Base-by-base conservation (phyloP, 106 monocot genomes). In the Chionographis japonica region DNA sequence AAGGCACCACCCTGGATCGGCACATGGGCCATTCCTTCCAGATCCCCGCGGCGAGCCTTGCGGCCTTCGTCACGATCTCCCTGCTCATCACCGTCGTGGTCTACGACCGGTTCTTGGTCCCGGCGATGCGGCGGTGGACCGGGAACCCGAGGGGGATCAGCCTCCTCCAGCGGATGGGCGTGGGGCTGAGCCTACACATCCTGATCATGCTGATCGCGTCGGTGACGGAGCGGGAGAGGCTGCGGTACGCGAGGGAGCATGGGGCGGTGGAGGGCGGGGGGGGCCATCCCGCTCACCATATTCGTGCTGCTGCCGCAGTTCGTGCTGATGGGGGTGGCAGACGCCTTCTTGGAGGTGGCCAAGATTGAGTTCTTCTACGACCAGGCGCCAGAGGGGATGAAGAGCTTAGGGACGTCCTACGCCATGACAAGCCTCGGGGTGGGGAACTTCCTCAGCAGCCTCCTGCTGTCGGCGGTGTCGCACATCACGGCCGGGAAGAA, bases 331-430 rank as follows among this genome's bases (percentile, higher is more conserved):
- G 87, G 83, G 8, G 16, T 83, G 3, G 69, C 87, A 2, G 87
- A 87, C 71, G 72, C 87, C 2, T 87, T 87, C 57, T 20, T 80
- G 15, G 83, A 62, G n/a, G 83, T 77, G 0, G 72, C 75, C 6
- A 67, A 69, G 70, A 79, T 79, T 5, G 82, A 87, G 51, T 86
- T 86, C 55, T 86, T 86, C 71, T 86, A 86, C 46, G 78, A 86
- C 71, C 85, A 86, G 59, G 78, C 85, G 12, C 85, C 85, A 0
- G 78, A 81, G 16, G 68, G 81, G 40, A 86, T 86, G 85, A 86
- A 86, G 71, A 81, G 85, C 42, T 62, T 86, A 11, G 85, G 85
- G 13, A 78, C 81, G 18, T 78, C 85, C 12, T 78, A 68, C 50
- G 60, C 78, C 4, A 46, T 81, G 74, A 72, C 85, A 14, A 78